A percentile compares a stretch with the other conserved stretches of the same genome.
Conservation (phyloP, 2,329 filamentous ascomycete genomes). For the Aspergillus fischeri region DNA sequence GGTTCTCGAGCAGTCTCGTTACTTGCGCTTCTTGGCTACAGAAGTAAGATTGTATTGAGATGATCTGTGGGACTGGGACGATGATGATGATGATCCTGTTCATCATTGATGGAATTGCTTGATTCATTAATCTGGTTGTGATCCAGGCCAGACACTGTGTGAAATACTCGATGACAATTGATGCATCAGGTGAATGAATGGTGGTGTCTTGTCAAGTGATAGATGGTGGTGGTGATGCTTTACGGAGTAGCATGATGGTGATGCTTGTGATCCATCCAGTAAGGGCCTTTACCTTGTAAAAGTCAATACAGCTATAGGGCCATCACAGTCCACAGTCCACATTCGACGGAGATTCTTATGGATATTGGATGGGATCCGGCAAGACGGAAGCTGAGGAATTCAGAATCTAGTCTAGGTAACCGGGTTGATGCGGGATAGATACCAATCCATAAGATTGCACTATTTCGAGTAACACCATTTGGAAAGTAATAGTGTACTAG, state of each 20-base stretch:
- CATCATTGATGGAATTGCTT: not conserved
- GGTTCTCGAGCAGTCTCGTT: conserved; percentile 4
- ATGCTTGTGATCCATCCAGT: not conserved
- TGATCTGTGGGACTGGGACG: not conserved
- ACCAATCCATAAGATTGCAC: conserved; percentile 3
- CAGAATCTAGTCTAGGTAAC: not conserved
- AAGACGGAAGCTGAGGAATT: conserved; percentile 4
- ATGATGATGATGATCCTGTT: not conserved
- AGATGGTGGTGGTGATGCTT: not conserved
- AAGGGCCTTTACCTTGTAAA: not conserved
- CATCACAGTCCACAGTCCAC: not conserved
- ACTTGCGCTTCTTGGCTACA: not conserved
- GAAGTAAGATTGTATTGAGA: not conserved
- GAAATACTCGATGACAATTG: no score
- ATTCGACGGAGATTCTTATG: not conserved
- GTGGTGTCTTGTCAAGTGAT: not conserved
- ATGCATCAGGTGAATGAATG: not conserved
- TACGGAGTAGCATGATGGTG: not conserved
- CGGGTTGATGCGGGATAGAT: conserved; percentile 5
- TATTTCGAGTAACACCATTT: not conserved
- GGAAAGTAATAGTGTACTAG: not conserved
- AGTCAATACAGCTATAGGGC: not conserved
- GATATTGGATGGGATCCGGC: not conserved
- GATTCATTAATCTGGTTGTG: not conserved
- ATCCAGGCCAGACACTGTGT: not conserved